These are phyloP conservation scores for Lichtheimia ornata DNA, from an alignment of 371 early-diverging fungal genomes.

Conservation along the genomic window DNA sequence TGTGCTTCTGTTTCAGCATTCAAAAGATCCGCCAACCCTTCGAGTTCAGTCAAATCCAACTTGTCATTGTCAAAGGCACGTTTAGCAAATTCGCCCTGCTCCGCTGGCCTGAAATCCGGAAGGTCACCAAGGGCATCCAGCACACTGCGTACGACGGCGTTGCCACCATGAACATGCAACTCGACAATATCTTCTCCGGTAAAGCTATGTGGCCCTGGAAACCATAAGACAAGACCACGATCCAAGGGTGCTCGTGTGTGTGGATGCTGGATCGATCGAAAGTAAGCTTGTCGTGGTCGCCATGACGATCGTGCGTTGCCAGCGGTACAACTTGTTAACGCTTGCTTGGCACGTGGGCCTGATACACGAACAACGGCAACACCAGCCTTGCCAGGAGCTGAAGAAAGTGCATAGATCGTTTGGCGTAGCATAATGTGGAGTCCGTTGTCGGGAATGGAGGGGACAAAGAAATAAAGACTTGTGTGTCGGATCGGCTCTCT, in stretches of 20 bases:
- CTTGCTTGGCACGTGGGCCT: constrained; percentile 59
- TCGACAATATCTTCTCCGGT: constrained; percentile 85
- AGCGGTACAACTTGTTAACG: constrained; percentile 14
- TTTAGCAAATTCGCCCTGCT: constrained; percentile 78
- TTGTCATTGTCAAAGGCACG: constrained; percentile 80
- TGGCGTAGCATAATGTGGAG: not conserved
- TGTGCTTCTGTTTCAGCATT: constrained; percentile 87
- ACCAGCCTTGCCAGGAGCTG: constrained; percentile 78
- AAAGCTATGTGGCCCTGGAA: constrained; percentile 75
- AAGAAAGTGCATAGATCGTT: constrained; percentile 79
- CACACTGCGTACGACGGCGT: constrained; percentile 66
- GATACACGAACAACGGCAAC: constrained; percentile 81
- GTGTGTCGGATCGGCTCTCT: not conserved
- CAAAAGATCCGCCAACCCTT: constrained; percentile 79
- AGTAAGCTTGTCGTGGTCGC: constrained; percentile 47
- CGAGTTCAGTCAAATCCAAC: constrained; percentile 77
- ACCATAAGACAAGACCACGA: constrained; percentile 65
- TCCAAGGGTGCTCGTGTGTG: constrained; percentile 53
- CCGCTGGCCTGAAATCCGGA: constrained; percentile 64
- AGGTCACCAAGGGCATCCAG: constrained; percentile 57
- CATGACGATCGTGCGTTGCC: constrained; percentile 8
- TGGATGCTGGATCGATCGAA: constrained; percentile 55
- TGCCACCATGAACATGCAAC: constrained; percentile 81
- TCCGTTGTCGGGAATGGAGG: not conserved
- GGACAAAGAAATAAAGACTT: constrained; percentile 7